Base-by-base conservation (phyloP, 805 yeast species). In the Kodamaea lidongshanica region DNA sequence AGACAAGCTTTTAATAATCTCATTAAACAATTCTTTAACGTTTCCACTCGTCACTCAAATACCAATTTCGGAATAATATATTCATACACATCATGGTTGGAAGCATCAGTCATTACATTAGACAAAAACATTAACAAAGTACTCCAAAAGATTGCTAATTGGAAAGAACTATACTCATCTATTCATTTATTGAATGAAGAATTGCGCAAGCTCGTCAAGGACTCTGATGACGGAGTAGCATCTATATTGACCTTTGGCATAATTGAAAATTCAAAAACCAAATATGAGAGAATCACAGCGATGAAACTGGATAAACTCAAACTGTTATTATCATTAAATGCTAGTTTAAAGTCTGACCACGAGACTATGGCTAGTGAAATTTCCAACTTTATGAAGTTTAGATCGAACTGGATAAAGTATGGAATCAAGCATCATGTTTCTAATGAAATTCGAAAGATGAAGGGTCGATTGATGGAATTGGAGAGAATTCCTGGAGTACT, bases 341-440 rank as follows among this genome's bases (percentile, higher is more conserved):
- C 46, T 12, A 73, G 66, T 3, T 65, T 81, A 14, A 72, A 66
- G 32, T 37, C 41, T 14, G 66, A 58, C n/a, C 83, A 81, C 50
- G 89, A 81, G 43, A 42, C 51, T 2, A 40, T 79, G 3, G 87
- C 88, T 1, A 67, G 73, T 29, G 81, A 77, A 47, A 57, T 79
- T 12, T 77, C 77, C 30, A 72, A 68, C 29, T 78, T 72, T 37
- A 54, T 79, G 40, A 62, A 59, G 30, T 76, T 69, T 52, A 71
- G 72, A 42, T 50, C 67, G 3, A 50, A 51, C 1, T 62, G 71
- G 35, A 36, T 71, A 23, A 42, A 44, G 22, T 51, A 60, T 28
- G 56, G 60, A 2, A 42, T 74, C 20, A 58, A 51, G 30, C 54
- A 52, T 19, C 62, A 50, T 25, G 33, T 47, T 8, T 31, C 25